These are phyloP conservation scores for Metschnikowia corniflorae DNA, from an alignment of 805 yeast genomes.

Conservation along the genomic window DNA sequence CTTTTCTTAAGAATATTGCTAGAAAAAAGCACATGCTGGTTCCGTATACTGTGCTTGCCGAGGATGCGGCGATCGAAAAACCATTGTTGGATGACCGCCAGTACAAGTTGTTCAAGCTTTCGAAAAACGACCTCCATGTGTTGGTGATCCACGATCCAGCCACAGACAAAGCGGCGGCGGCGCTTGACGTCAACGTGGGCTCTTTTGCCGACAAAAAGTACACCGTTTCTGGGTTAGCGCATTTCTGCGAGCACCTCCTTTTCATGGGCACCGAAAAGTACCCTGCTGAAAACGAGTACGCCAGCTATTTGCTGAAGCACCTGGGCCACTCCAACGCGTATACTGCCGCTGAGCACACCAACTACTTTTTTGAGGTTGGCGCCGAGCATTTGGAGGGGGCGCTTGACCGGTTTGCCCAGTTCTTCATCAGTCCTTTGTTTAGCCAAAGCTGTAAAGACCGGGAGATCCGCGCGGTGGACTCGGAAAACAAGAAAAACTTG, in stretches of 20 bases:
- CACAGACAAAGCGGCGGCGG: conserved; percentile 75
- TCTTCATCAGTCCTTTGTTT: conserved; percentile 83
- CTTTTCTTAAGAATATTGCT: too few relatives aligned
- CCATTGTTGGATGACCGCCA: conserved; percentile 68
- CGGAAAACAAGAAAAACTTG: conserved; percentile 91
- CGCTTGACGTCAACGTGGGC: conserved; percentile 76
- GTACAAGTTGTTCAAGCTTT: conserved; percentile 61
- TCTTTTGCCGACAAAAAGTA: conserved; percentile 63
- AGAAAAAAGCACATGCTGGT: too few relatives aligned
- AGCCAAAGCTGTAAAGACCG: conserved; percentile 73
- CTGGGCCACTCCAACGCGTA: conserved; percentile 91
- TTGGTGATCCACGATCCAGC: conserved; percentile 64
- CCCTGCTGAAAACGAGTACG: conserved; percentile 71
- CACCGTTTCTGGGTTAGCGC: conserved; percentile 70
- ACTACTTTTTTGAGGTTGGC: conserved; percentile 83
- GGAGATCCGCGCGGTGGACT: conserved; percentile 91
- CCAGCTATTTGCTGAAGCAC: conserved; percentile 73
- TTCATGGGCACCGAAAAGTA: conserved; percentile 79
- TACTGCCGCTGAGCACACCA: conserved; percentile 84
- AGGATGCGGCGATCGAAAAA: conserved; percentile 32
- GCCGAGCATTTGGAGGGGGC: conserved; percentile 80
- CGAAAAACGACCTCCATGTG: conserved; percentile 54
- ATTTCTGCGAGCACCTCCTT: conserved; percentile 61
- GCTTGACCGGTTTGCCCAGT: conserved; percentile 87
- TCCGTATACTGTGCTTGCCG: conserved; percentile 23